Percentiles rank a stretch among this genome's conserved stretches.
Evolutionary conservation across 306 rosid species (phyloP).

Genomic region (Oemleria cerasiformis): DNA sequence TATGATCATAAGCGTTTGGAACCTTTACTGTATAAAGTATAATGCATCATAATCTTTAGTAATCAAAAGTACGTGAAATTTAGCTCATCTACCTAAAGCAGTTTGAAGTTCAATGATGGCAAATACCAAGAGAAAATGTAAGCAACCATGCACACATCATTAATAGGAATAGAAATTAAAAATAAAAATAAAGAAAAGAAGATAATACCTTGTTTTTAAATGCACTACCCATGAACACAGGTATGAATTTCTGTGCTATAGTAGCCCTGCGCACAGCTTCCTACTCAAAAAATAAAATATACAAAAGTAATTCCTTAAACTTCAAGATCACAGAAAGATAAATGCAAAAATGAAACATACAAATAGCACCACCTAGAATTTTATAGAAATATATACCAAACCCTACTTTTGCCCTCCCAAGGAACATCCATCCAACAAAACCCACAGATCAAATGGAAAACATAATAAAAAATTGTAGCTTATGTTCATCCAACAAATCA

Average conservation of each 20-base stretch:
- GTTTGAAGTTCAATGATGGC: neutral
- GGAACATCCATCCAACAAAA: neutral
- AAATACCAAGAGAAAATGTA: neutral
- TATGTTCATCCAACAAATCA: neutral
- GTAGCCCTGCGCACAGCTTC: constrained; percentile 95
- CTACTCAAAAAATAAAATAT: constrained; percentile 31
- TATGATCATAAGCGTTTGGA: neutral
- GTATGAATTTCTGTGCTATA: constrained; percentile 72
- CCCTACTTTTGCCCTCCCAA: neutral
- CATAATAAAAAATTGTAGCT: neutral
- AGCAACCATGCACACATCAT: neutral
- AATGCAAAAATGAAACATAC: neutral
- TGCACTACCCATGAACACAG: constrained; percentile 99
- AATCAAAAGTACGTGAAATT: neutral
- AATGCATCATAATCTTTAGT: neutral
- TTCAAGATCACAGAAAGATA: neutral
- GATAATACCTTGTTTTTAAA: constrained; percentile 84
- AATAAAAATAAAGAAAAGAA: neutral
- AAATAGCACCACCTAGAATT: neutral
- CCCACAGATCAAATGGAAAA: neutral
- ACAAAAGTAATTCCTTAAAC: neutral
- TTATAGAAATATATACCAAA: neutral
- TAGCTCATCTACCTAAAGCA: neutral
- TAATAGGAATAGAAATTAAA: neutral
- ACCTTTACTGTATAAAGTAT: neutral